phyloP scores from a whole-genome alignment of 768 basidiomycete genomes.

The Collybiopsis luxurians region DNA sequence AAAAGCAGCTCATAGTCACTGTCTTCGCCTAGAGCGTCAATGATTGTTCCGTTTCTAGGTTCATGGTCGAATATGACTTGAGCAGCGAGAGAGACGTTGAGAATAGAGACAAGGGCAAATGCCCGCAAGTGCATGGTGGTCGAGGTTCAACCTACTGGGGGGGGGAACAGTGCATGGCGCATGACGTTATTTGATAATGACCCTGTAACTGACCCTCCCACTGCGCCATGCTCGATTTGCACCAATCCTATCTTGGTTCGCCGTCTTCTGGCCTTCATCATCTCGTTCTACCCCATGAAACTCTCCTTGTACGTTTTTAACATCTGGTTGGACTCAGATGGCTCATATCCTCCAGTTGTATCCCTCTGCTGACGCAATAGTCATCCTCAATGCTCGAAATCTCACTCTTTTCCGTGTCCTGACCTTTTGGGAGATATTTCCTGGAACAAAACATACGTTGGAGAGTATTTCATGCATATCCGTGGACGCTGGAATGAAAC shows the following conservation, averaged over 20 bases:
- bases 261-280: slow-evolving; percentile 55
- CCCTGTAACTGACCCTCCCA: background rate
- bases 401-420: slow-evolving; percentile 68
- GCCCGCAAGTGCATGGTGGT: slow-evolving; percentile 1
- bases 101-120: slow-evolving; percentile 24
- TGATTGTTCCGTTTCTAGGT: slow-evolving; percentile 64
- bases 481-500: slow-evolving; percentile 77
- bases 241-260: slow-evolving; percentile 43
- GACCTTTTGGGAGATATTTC: slow-evolving; percentile 81
- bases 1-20: slow-evolving; percentile 77
- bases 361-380: slow-evolving; percentile 65
- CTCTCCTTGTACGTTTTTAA: slow-evolving; percentile 53
- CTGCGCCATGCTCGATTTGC: slow-evolving; percentile 44
- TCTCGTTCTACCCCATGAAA: slow-evolving; percentile 51
- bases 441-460: slow-evolving; percentile 42
- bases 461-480: slow-evolving; percentile 58
- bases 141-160: too few relatives aligned
- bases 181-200: background rate
- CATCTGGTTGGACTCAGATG: slow-evolving; percentile 1
- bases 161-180: too few relatives aligned
- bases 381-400: slow-evolving; percentile 68
- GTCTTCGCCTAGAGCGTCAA: slow-evolving; percentile 75
- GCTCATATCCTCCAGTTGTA: slow-evolving; percentile 51
- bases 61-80: slow-evolving; percentile 24
- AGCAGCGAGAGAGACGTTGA: slow-evolving; percentile 17